Base-by-base conservation (phyloP, 2,329 filamentous ascomycete species). In the Pestalotiopsis sp. region DNA sequence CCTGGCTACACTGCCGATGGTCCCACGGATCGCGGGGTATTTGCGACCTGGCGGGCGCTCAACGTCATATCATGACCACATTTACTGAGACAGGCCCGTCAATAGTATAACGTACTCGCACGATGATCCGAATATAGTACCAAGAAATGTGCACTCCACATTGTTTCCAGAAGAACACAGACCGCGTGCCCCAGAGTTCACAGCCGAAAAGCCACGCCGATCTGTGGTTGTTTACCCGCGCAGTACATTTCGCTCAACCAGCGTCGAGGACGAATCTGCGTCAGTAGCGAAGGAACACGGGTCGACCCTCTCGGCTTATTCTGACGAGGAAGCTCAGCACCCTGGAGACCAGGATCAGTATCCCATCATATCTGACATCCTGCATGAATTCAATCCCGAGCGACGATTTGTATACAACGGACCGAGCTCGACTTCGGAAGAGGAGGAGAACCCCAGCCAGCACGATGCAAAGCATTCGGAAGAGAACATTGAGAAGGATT, bases 331-430 rank as follows among this genome's bases (percentile, higher is more conserved):
- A 68, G 85, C 87, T 36, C 83, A 85, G 64, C 85, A 86, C 68
- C 87, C 87, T 68, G 92, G 92, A 52, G 86, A 87, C 5, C 79
- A 91, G 68, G 91, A 94, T 66, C 92, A 95, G 75, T 81, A 90
- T 31, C 90, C 89, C 13, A 83, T 94, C 63, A 82, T 95, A n/a
- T 52, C 45, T 27, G 80, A 91, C 67, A 89, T 91, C 68, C 87
- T 92, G 66, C 82, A 84, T 72, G 85, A 89, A 64, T 77, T 85
- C 73, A 89, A 89, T 72, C 84, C 86, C 4, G 91, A 93, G 76
- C 85, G 89, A 49, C 87, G 91, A 52, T 93, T 91, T 73, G 88
- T 92, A 9, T 79, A 91, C 49, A 80, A n/a, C 45, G 45, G 92
- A 52, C 80, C 80, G 14, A 80, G 79, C 49, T 45, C 68, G 31